phyloP scores from a whole-genome alignment of 2,329 filamentous ascomycete genomes.

The Mycosphaerella sp. region DNA sequence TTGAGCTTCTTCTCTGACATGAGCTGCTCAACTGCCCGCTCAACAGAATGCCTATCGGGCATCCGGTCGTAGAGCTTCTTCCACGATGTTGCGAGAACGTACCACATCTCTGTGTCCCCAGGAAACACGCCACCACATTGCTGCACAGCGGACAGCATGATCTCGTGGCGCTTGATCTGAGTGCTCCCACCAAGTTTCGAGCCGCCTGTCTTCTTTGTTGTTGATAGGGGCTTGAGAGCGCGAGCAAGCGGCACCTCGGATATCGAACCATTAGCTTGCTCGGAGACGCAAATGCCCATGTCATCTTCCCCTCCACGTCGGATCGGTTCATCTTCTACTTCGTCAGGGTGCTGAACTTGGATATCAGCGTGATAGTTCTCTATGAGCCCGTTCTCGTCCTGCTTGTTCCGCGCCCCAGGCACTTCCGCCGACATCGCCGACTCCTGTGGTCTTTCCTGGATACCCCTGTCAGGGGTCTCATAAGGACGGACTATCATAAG shows the following conservation, averaged over 20 bases:
- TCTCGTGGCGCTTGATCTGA: conserved; percentile 38
- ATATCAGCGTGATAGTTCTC: not conserved
- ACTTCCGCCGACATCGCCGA: not conserved
- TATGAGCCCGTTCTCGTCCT: not conserved
- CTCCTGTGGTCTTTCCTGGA: not conserved
- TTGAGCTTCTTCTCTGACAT: conserved; percentile 47
- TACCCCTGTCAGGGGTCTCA: not conserved
- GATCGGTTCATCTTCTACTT: not conserved
- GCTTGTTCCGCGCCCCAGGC: not conserved
- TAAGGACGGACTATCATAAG: conserved; percentile 2
- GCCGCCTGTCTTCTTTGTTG: conserved; percentile 3
- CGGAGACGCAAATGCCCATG: conserved; percentile 2
- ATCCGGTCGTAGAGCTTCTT: conserved; percentile 38
- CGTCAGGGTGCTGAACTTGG: not conserved
- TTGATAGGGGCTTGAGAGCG: not conserved
- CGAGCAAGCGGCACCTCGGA: not conserved
- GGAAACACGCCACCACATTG: conserved; percentile 52
- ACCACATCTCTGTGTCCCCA: conserved; percentile 49
- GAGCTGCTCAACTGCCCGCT: conserved; percentile 45
- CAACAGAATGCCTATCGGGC: conserved; percentile 50
- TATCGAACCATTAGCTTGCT: not conserved
- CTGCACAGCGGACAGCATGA: conserved; percentile 50
- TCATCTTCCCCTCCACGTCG: not conserved
- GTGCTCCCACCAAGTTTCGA: conserved; percentile 3
- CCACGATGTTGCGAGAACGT: conserved; percentile 51